Base-by-base conservation (phyloP, 108 stramenopile genomes). In the Skeletonema grethae region DNA sequence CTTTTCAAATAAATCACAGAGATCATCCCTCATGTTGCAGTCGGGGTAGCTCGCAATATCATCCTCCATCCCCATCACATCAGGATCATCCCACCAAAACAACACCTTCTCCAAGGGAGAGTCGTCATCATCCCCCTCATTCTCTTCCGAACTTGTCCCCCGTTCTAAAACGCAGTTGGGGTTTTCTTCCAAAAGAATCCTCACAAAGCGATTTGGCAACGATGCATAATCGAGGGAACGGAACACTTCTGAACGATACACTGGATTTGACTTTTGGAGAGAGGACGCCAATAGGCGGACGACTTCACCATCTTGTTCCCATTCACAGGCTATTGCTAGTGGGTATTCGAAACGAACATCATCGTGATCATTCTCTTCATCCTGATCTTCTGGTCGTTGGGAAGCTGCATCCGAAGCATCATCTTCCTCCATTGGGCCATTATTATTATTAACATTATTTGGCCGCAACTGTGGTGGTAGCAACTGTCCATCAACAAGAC, bases 31-130 rank as follows among this genome's bases (percentile, higher is more conserved):
- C 78, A 79, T 72, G 12, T 72, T 48, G 34, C 78, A 79, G 29
- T 79, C 61, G 13, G 78, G 78, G 57, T 79, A 79, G 24, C 32
- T 45, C 30, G 63, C 53, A 62, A 79, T 79, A 38, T 67, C 78
- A 28, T 72, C 71, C 43, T 72, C 71, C 61, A 72, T 72, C 29
- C 67, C 78, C 59, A 70, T 32, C 65, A 79, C 66, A 63, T 79
- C 71, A 2, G 78, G 70, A 64, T 72, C 71, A 68, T 79, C 71
- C 78, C 78, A 79, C 78, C 78, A 79, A 61, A 72, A 72, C 53
- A 79, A 55, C 31, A 72, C 67, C 67, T 68, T 72, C 56, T 72
- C 70, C 25, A 79, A 31, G 0, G 78, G 78, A 67, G 67, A 68
- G 48, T 79, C 78, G 56, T 72, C 71, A 61, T 79, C 78, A 68